A percentile compares a stretch with the other conserved stretches of the same genome.
phyloP scores from a whole-genome alignment of 306 rosid genomes.

The Sechiopsis laciniata region DNA sequence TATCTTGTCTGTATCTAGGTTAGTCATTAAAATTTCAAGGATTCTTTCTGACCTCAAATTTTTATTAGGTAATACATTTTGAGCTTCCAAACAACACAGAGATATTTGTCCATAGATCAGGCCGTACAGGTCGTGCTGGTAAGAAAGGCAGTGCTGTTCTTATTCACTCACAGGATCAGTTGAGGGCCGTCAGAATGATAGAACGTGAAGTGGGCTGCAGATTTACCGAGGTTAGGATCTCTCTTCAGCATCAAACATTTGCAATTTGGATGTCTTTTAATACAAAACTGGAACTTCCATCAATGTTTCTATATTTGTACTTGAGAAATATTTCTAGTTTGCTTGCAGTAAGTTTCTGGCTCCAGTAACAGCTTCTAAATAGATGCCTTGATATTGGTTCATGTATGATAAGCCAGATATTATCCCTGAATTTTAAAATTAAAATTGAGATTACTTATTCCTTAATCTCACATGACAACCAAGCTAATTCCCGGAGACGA shows the following conservation, averaged over 20 bases:
- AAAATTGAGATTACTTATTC: not conserved
- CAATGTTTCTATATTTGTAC: not conserved
- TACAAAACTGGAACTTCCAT: not conserved
- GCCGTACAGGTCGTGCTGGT: slow-evolving; percentile 98
- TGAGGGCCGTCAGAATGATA: slow-evolving; percentile 55
- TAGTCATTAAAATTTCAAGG: not conserved
- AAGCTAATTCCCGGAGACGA: not conserved
- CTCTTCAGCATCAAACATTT: slow-evolving; percentile 10
- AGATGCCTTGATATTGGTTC: not conserved
- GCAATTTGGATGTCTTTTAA: not conserved
- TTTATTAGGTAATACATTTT: slow-evolving; percentile 66
- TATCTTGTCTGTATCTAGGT: not conserved
- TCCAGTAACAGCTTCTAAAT: slow-evolving; percentile 1
- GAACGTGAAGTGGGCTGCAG: slow-evolving; percentile 85
- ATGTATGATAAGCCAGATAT: not conserved
- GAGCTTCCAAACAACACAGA: slow-evolving; percentile 88
- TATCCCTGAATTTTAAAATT: not conserved
- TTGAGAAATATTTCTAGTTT: slow-evolving; percentile 9
- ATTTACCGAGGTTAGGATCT: slow-evolving; percentile 62
- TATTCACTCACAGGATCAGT: slow-evolving; percentile 56
- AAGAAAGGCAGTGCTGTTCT: slow-evolving; percentile 87
- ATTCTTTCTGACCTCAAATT: not conserved
- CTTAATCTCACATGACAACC: not conserved
- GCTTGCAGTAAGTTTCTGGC: slow-evolving; percentile 8
- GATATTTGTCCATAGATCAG: slow-evolving; percentile 98